Percentiles rank a stretch among this genome's conserved stretches.
Conservation (phyloP, 768 basidiomycete genomes). For the Leccinum rimulosum region DNA sequence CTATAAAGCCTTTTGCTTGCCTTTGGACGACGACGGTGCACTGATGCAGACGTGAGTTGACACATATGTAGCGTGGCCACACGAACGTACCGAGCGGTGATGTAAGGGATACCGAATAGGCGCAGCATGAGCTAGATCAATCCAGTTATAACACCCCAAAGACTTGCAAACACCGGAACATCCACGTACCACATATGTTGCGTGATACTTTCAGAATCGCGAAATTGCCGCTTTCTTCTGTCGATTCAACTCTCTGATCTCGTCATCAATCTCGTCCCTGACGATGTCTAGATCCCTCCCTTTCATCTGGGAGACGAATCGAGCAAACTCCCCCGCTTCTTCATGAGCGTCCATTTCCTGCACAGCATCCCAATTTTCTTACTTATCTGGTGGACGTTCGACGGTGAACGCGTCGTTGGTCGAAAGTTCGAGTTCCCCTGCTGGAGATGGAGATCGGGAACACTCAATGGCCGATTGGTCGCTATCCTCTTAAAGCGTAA, state of each 20-base stretch:
- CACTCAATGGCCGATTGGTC: slow-evolving; percentile 32
- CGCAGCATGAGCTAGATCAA: slow-evolving; percentile 73
- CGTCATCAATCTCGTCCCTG: slow-evolving; percentile 85
- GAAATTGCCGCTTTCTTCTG: slow-evolving; percentile 83
- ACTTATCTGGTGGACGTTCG: slow-evolving; percentile 24
- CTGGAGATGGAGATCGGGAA: slow-evolving; percentile 42
- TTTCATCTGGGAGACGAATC: slow-evolving; percentile 88
- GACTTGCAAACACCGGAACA: background rate
- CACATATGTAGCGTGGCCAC: too few species aligned
- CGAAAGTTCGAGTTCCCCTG: slow-evolving; percentile 2
- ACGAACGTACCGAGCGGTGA: slow-evolving; percentile 63
- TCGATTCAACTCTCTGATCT: slow-evolving; percentile 76
- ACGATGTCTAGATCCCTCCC: slow-evolving; percentile 81
- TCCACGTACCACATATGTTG: slow-evolving; percentile 78
- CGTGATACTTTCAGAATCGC: slow-evolving; percentile 93
- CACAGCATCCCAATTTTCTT: slow-evolving; percentile 74
- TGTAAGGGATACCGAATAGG: slow-evolving; percentile 97
- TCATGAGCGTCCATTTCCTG: slow-evolving; percentile 78
- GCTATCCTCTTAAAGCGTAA: slow-evolving; percentile 13
- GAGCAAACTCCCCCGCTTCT: slow-evolving; percentile 89
- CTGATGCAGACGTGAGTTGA: too few species aligned
- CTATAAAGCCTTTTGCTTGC: slow-evolving; percentile 45
- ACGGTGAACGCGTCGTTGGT: slow-evolving; percentile 10
- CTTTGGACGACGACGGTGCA: slow-evolving; percentile 31
- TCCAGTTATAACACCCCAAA: slow-evolving; percentile 5